Evolutionary conservation across 257 asterid genomes (phyloP), one percentile per base, ranked within the genome.

Genomic region (Solanum chmielewskii): DNA sequence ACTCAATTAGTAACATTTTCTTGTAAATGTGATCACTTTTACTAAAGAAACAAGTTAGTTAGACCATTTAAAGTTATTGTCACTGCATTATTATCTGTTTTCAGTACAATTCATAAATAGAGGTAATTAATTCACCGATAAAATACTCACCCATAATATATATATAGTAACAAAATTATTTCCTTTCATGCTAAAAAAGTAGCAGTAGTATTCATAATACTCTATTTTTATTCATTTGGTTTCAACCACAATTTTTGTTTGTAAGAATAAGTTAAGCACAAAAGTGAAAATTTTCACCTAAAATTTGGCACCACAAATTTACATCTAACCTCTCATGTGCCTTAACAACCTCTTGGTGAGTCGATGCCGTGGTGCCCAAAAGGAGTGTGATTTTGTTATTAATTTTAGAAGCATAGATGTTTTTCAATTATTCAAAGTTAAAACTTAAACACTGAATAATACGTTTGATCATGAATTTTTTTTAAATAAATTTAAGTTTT

Each of bases 391-490:
- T 6, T 39, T 74, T 37, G 31, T 39, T 35, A 33, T 39, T 35
- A 9, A 5, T 4, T 33, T 71, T 33, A 33, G 27, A 11, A 56
- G 64, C 11, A 56, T 18, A 4, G 7, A 56, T 7, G 1, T 47
- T 56, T 56, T 49, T 52, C 3, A 3, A 1, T 56, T 56, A 18
- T 56, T 56, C 1, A 33, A 1, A 33, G 5, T 33, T 33, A 33
- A 33, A 33, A 33, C 35, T 56, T 56, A 7, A 20, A 18, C 25
- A 7, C 2, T 20, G 0, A 20, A 56, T 7, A 20, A 18, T 56
- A 20, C 0, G n/a, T 3, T 56, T 56, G 1, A 2, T 2, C 0
- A 56, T 56, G 2, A 52, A 0, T 0, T 0, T 2, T 56, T 18
- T 2, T 7, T 20, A 56, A 20, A 56, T 56, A 20, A 56, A 56